Evolutionary conservation across 768 basidiomycete genomes (phyloP).

Genomic region (Scleroderma bovista): DNA sequence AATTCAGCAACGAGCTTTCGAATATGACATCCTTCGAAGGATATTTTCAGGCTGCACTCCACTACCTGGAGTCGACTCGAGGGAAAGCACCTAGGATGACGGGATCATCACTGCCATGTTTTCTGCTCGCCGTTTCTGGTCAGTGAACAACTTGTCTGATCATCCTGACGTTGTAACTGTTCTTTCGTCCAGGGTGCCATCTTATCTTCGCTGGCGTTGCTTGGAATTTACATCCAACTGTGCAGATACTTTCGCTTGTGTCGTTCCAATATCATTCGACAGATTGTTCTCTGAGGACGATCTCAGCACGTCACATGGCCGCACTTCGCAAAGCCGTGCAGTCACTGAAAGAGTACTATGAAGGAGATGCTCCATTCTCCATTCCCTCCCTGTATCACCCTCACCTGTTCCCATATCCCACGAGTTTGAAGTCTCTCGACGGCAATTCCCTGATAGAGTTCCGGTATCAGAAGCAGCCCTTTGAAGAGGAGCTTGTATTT

Average conservation of each 20-base stretch:
- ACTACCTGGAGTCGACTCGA: conserved; percentile 18
- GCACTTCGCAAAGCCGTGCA: conserved; percentile 23
- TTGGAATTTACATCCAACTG: conserved; percentile 16
- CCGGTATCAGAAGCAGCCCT: conserved; percentile 9
- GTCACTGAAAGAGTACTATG: conserved; percentile 21
- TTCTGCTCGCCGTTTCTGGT: conserved; percentile 22
- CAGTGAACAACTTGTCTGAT: no score
- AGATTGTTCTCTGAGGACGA: no score
- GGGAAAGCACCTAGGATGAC: background rate
- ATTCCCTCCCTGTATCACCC: background rate
- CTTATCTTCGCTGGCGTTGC: conserved; percentile 24
- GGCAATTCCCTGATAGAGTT: conserved; percentile 7
- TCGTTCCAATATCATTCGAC: conserved; percentile 18
- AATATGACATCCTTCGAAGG: conserved; percentile 16
- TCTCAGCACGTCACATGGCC: conserved; percentile 18
- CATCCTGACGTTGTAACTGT: background rate
- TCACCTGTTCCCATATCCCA: conserved; percentile 3
- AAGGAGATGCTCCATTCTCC: conserved; percentile 1
- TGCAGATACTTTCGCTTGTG: conserved; percentile 22
- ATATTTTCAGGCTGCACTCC: conserved; percentile 17
- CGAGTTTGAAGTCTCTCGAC: conserved; percentile 9
- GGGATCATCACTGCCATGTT: conserved; percentile 21
- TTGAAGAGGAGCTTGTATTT: conserved; percentile 7
- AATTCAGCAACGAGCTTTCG: conserved; percentile 20
- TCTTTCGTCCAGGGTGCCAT: conserved; percentile 15